These are phyloP conservation scores for Pichia sp. DNA, from an alignment of 1,139 yeast species.

Conservation along the genomic window DNA sequence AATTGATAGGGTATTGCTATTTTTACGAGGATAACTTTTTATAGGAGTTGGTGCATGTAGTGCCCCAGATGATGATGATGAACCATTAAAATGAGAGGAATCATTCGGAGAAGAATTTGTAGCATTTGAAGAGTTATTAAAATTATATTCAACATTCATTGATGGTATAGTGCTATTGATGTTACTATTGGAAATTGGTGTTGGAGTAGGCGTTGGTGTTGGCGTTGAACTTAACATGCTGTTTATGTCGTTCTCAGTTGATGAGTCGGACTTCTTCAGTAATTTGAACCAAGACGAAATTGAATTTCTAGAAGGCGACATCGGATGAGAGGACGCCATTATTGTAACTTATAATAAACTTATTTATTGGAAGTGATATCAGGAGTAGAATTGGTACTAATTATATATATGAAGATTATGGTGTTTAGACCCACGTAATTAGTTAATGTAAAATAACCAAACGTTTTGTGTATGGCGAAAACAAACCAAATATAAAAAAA, in stretches of 20 bases:
- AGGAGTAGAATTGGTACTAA: no score
- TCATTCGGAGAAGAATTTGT: constrained; percentile 2
- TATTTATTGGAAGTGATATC: no score
- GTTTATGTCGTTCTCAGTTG: neutral
- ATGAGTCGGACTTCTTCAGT: constrained; percentile 5
- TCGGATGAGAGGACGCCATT: constrained; percentile 6
- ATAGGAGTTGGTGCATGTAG: constrained; percentile 4
- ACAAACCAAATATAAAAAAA: no score
- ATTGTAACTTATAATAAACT: no score
- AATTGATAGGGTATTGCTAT: constrained; percentile 9
- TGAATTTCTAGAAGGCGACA: constrained; percentile 11
- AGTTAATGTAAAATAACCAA: no score
- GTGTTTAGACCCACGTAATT: no score
- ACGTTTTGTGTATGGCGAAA: no score
- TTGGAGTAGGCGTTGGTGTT: constrained; percentile 1
- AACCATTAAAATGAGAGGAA: neutral
- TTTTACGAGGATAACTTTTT: constrained; percentile 4
- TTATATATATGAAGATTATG: neutral
- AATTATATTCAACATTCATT: neutral
- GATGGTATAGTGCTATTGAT: no score
- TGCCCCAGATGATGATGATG: neutral
- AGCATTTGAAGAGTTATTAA: neutral
- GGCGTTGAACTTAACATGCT: no score
- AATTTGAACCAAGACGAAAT: constrained; percentile 12
- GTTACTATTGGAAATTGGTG: neutral